Evolutionary conservation across 2,329 filamentous ascomycete genomes (phyloP), one percentile per base, ranked within the genome.

Genomic region (Ceratocystiopsis brevicomis): DNA sequence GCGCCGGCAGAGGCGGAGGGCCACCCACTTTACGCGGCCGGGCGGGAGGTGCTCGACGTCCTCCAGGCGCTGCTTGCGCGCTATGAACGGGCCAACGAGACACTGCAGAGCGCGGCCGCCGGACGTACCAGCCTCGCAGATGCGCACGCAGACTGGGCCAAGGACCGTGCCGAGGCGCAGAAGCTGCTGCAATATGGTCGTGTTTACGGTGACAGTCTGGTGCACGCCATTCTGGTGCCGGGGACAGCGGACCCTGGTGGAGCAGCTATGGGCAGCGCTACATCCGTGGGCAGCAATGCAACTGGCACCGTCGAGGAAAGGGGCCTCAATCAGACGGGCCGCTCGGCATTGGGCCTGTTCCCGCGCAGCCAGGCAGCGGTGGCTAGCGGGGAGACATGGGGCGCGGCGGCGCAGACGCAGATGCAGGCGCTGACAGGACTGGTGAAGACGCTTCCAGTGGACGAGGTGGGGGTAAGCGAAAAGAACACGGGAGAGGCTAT

Each of bases 121-220:
- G 12, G 19, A 14, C 25, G 25, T 19, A 8, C 12, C 2, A 34
- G 12, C 6, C 13, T 15, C 13, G 33, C 8, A 14, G 33, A 4
- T 5, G 33, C 33, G 3, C 33, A 34, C 13, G 33, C 33, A 13
- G 33, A 34, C 4, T 52, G 50, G 50, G 36, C 42, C 18, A 47
- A 47, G 12, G 50, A 52, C 45, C 39, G 43, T 19, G 38, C 32
- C 17, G 45, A 51, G 33, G 45, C 47, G 11, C 45, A 38, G 37
- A 47, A 46, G 44, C 45, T 51, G 15, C 38, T 52, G 1, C 14
- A n/a, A 3, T 52, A 49, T 38, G 50, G 50, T n/a, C 48, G 48
- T 3, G 35, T 41, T 4, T 52, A 51, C 44, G 50, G 49, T 36
- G 50, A 50, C 16, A 42, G 46, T 4, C 40, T 52, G 11, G 47